Evolutionary conservation across 179 eudicot species (phyloP).

Genomic region (Drosera spatulata): DNA sequence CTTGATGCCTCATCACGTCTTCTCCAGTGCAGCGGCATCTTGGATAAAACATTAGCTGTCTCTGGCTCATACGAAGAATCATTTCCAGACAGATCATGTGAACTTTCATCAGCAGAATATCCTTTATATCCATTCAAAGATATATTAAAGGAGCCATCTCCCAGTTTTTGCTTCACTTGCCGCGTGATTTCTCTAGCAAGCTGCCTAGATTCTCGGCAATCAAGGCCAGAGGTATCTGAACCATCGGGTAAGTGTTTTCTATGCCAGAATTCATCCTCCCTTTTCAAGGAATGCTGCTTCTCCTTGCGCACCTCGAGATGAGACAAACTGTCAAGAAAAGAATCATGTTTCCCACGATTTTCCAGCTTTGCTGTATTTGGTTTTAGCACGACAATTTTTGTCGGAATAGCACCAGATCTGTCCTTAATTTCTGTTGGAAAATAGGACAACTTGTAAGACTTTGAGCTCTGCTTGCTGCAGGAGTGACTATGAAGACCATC

Average conservation of each 20-base stretch:
- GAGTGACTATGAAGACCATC: slow-evolving; percentile 22
- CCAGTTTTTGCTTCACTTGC: slow-evolving; percentile 36
- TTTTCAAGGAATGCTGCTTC: slow-evolving; percentile 9
- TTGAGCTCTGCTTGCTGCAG: slow-evolving; percentile 14
- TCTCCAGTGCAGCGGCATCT: slow-evolving; percentile 26
- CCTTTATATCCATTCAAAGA: slow-evolving; percentile 29
- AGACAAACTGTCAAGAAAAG: slow-evolving; percentile 17
- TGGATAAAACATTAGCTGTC: slow-evolving; percentile 19
- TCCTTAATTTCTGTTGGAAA: slow-evolving; percentile 16
- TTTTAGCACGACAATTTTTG: slow-evolving; percentile 81
- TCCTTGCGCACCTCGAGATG: slow-evolving; percentile 20
- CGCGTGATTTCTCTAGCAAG: slow-evolving; percentile 53
- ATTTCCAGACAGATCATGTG: slow-evolving; percentile 47
- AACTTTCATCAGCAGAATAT: slow-evolving; percentile 84
- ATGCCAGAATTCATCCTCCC: slow-evolving; percentile 17
- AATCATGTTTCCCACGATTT: slow-evolving; percentile 20
- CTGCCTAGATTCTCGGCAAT: slow-evolving; percentile 56
- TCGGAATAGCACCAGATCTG: slow-evolving; percentile 24
- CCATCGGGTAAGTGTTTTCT: slow-evolving; percentile 14
- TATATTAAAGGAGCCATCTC: slow-evolving; percentile 20
- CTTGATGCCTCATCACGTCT: slow-evolving; percentile 23
- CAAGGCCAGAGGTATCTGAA: slow-evolving; percentile 25
- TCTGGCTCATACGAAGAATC: slow-evolving; percentile 66
- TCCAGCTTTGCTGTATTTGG: slow-evolving; percentile 52
- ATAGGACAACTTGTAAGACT: slow-evolving; percentile 19